Evolutionary conservation across 2,329 filamentous ascomycete species (phyloP), one percentile per base, ranked within the genome.

Genomic region (Chaetomiaceae sp.): DNA sequence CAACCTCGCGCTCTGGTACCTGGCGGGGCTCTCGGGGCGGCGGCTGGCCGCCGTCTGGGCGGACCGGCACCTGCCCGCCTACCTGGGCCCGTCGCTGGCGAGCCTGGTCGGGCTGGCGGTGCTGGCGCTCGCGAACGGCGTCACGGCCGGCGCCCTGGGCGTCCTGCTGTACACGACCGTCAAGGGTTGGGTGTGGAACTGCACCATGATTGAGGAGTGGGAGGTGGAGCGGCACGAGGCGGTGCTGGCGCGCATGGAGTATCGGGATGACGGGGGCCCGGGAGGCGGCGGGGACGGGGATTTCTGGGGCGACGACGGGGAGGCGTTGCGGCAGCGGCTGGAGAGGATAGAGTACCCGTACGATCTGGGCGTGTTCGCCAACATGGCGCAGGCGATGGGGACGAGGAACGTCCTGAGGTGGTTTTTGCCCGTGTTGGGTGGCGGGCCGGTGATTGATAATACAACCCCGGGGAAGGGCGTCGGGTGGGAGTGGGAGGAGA

Each of bases 181-280:
- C 1, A 81, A 79, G 66, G 77, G 76, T 50, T 83, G 88, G 66
- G 62, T 78, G 4, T 75, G 85, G 56, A 91, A 91, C 70, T 82
- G 78, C 14, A 92, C 87, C 21, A 89, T 87, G 67, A 94, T 95
- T 62, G 89, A 95, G 69, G 77, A 78, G 56, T 92, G 87, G 87
- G 87, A 87, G 64, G 68, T 82, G 42, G 82, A 86, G 59, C 74
- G 82, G 0, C 83, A 87, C 67, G 79, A 82, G 58, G 73, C 78
- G 8, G 67, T 83, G 1, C 69, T 83, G 21, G 70, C 73, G 20
- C 73, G 79, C 16, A 36, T 58, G 37, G 33, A 27, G 14, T 45
- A 32, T 9, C 51, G 40, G 9, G 55, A 58, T 7, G 51, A 59
- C 8, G 33, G 5, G 16, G 32, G n/a, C n/a, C n/a, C n/a, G 53